phyloP scores from a whole-genome alignment of 768 basidiomycete genomes.

The Scleroderma citrinum region DNA sequence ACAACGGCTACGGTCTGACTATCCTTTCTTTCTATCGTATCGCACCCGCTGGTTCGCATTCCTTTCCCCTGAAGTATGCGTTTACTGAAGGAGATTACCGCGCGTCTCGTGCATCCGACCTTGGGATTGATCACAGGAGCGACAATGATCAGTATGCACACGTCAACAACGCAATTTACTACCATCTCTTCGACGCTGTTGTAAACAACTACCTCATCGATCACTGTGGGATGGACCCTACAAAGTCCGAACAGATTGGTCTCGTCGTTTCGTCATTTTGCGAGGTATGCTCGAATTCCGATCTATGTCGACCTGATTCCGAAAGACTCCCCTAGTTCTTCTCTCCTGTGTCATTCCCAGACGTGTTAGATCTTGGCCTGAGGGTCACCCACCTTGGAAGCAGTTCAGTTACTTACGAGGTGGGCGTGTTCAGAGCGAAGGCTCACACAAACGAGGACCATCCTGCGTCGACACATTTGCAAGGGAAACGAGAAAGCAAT shows the following conservation, averaged over 20 bases:
- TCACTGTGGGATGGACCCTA: constrained; percentile 52
- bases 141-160: constrained; percentile 86
- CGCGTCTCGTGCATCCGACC: background rate
- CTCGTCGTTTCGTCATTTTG: constrained; percentile 76
- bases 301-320: background rate
- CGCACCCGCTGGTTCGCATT: constrained; percentile 59
- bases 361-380: constrained; percentile 63
- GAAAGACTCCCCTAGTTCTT: constrained; percentile 48
- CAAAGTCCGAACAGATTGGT: constrained; percentile 51
- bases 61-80: background rate
- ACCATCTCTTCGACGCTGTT: constrained; percentile 77
- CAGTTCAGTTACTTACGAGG: constrained; percentile 75
- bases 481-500: constrained; percentile 1
- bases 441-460: constrained; percentile 24
- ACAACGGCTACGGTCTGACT: constrained; percentile 43
- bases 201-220: constrained; percentile 75
- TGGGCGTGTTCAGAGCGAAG: constrained; percentile 57
- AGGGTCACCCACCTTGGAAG: constrained; percentile 61
- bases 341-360: constrained; percentile 66
- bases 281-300: constrained; percentile 35
- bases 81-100: background rate
- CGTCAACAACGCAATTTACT: constrained; percentile 76
- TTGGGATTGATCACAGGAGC: constrained; percentile 45
- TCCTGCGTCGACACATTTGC: constrained; percentile 20
- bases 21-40: constrained; percentile 54